A percentile compares a stretch with the other conserved stretches of the same genome.
Evolutionary conservation across 768 basidiomycete genomes (phyloP).

Genomic region (Kwoniella newhampshirensis): DNA sequence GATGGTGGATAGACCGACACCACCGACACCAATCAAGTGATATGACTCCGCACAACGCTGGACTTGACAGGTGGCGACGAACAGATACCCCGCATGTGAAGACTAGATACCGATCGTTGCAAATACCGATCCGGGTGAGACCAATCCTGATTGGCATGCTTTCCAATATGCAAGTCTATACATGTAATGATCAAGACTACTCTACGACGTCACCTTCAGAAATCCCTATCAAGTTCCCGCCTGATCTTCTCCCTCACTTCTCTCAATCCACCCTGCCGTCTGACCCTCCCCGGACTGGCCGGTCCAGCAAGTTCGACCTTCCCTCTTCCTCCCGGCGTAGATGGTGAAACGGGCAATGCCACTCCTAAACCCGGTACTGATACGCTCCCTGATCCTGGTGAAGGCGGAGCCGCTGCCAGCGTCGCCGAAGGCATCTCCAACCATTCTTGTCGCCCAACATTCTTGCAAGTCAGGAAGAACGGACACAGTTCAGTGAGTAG

Average conservation of each 20-base stretch:
- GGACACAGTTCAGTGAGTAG: constrained; percentile 52
- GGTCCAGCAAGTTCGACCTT: constrained; percentile 35
- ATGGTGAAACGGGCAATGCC: constrained; percentile 6
- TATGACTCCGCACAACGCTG: too few species aligned
- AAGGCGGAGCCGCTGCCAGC: constrained; percentile 9
- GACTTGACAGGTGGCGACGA: too few species aligned
- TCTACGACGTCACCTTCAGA: not conserved
- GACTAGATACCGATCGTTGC: not conserved
- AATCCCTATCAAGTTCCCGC: constrained; percentile 36
- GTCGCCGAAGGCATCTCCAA: constrained; percentile 49
- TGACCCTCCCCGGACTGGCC: constrained; percentile 45
- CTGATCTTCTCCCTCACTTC: constrained; percentile 54
- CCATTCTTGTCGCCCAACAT: constrained; percentile 46
- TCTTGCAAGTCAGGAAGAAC: constrained; percentile 47
- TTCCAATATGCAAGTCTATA: not conserved
- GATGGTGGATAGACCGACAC: constrained; percentile 22
- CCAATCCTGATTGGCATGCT: too few species aligned
- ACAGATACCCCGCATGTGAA: too few species aligned
- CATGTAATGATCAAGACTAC: not conserved
- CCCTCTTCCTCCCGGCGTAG: constrained; percentile 7
- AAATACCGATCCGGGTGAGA: too few species aligned
- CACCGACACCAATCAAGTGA: too few species aligned
- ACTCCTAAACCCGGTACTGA: constrained; percentile 1
- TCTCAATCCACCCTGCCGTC: constrained; percentile 43
- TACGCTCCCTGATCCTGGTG: constrained; percentile 15